phyloP scores from a whole-genome alignment of 768 basidiomycete genomes.

The Suillus subluteus region DNA sequence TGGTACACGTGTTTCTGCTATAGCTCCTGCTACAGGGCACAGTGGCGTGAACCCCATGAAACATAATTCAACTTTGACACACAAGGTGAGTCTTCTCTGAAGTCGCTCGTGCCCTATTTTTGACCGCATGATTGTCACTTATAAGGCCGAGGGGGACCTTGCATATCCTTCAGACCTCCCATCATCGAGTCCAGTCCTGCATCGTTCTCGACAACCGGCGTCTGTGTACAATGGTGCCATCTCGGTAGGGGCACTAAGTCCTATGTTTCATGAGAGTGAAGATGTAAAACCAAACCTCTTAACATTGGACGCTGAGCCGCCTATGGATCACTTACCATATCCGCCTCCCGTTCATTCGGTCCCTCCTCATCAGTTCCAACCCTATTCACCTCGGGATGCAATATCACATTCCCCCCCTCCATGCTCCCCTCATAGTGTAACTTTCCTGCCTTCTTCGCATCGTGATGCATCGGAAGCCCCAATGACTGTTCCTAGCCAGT shows the following conservation, averaged over 20 bases:
- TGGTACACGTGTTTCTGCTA: slow-evolving; percentile 4
- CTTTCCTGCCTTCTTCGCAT: slow-evolving; percentile 14
- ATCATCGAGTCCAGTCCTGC: slow-evolving; percentile 15
- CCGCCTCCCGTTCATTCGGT: slow-evolving; percentile 28
- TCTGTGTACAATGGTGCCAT: background rate
- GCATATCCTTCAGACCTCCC: slow-evolving; percentile 13
- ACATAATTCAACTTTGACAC: slow-evolving; percentile 16
- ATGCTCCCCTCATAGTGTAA: slow-evolving; percentile 16
- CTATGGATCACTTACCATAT: slow-evolving; percentile 36
- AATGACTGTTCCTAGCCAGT: slow-evolving; percentile 17
- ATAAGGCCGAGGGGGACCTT: slow-evolving; percentile 14
- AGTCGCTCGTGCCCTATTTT: slow-evolving; percentile 14
- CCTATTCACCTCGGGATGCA: slow-evolving; percentile 20
- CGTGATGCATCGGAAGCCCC: slow-evolving; percentile 30
- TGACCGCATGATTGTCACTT: background rate
- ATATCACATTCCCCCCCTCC: slow-evolving; percentile 16
- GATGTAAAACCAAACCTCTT: slow-evolving; percentile 17
- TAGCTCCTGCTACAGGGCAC: background rate
- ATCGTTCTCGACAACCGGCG: background rate
- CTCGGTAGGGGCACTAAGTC: background rate
- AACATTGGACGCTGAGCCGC: slow-evolving; percentile 24
- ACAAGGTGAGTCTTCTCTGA: slow-evolving; percentile 19
- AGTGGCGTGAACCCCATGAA: background rate
- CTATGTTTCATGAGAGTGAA: no score
- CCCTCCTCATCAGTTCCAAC: slow-evolving; percentile 27